Conservation (phyloP, 2,329 filamentous ascomycete genomes). For the Botryotinia globosa region DNA sequence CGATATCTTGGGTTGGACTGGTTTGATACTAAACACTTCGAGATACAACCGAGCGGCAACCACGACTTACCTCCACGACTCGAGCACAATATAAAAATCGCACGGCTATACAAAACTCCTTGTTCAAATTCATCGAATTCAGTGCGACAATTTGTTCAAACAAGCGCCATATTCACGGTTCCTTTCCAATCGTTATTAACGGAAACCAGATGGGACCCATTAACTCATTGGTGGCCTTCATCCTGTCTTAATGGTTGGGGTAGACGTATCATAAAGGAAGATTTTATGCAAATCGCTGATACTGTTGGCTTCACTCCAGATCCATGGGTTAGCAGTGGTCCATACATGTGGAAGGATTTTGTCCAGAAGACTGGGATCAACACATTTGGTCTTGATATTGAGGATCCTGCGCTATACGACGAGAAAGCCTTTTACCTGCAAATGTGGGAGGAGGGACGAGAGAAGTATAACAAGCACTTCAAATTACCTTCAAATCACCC, state of each 20-base stretch:
- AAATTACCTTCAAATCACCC: accelerated
- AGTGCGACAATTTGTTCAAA: not conserved
- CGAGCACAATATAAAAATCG: not conserved
- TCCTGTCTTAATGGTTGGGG: conserved; percentile 3
- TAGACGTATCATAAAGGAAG: not conserved
- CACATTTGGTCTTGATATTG: not conserved
- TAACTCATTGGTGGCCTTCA: not conserved
- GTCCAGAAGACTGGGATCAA: conserved; percentile 4
- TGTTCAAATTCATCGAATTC: not conserved
- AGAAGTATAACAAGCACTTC: not conserved
- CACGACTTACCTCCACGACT: not conserved
- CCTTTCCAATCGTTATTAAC: not conserved
- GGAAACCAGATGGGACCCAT: not conserved
- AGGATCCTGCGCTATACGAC: conserved; percentile 1
- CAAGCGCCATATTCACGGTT: not conserved
- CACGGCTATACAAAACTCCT: not conserved
- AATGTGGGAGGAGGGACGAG: not conserved
- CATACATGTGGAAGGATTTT: conserved; percentile 13
- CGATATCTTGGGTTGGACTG: not conserved
- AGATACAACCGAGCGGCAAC: not conserved
- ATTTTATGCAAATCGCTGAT: not conserved
- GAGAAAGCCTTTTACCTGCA: not conserved
- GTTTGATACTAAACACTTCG: conserved; percentile 1
- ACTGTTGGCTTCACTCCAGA: not conserved
- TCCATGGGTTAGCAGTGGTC: conserved; percentile 6